Percentiles rank a stretch among this genome's conserved stretches.
Evolutionary conservation across 2,329 filamentous ascomycete genomes (phyloP).

Genomic region (Diaporthe helianthi): DNA sequence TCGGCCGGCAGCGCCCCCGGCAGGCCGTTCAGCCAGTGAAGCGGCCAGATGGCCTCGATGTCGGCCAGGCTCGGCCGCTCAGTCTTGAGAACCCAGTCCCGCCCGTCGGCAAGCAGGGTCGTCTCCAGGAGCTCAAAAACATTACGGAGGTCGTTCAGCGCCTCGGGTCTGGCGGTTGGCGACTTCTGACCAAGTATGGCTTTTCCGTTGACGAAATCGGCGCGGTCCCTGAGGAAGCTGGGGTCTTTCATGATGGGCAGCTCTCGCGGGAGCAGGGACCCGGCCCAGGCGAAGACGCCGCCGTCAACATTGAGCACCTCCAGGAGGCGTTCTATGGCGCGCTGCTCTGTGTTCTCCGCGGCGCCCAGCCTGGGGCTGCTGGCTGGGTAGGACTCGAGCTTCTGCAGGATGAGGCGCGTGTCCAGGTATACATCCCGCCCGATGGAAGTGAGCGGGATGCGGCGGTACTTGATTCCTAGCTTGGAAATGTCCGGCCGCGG

Average conservation of each 20-base stretch:
- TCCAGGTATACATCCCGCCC: conserved; percentile 74
- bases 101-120: conserved; percentile 69
- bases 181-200: conserved; percentile 40
- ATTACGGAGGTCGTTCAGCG: conserved; percentile 60
- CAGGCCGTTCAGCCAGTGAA: conserved; percentile 69
- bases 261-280: conserved; percentile 63
- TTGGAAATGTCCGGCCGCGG: conserved; percentile 69
- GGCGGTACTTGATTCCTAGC: conserved; percentile 70
- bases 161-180: conserved; percentile 54
- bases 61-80: conserved; percentile 65
- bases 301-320: conserved; percentile 63
- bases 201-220: conserved; percentile 44
- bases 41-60: conserved; percentile 72
- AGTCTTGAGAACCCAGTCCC: conserved; percentile 67
- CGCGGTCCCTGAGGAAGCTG: conserved; percentile 65
- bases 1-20: conserved; percentile 61
- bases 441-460: conserved; percentile 72
- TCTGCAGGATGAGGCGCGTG: conserved; percentile 70
- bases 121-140: conserved; percentile 67
- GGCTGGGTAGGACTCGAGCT: conserved; percentile 66
- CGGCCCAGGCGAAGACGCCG: conserved; percentile 61
- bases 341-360: conserved; percentile 46
- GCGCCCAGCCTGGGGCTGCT: conserved; percentile 48
- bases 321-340: conserved; percentile 61
- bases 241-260: conserved; percentile 62